phyloP scores from a whole-genome alignment of 805 yeast species.

The Zygosaccharomyces lentus region DNA sequence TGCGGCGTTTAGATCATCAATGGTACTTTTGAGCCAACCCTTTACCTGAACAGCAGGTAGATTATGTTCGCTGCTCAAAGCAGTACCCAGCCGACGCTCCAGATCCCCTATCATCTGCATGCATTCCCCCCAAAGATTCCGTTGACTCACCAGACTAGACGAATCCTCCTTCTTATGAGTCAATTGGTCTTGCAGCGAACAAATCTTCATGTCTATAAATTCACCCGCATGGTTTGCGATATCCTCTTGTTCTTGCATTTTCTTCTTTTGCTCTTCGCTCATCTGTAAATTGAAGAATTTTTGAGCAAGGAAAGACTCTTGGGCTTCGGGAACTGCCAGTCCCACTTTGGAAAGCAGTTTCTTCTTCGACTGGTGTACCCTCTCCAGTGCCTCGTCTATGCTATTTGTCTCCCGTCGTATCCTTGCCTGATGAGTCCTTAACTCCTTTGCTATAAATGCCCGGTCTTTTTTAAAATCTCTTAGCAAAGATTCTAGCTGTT shows the following conservation, averaged over 20 bases:
- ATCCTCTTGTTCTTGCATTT: slow-evolving; percentile 14
- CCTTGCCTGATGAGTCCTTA: slow-evolving; percentile 13
- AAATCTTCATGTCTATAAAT: slow-evolving; percentile 25
- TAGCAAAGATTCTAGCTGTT: slow-evolving; percentile 20
- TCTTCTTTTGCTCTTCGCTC: slow-evolving; percentile 8
- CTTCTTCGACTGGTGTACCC: slow-evolving; percentile 12
- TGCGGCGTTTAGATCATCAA: slow-evolving; percentile 5
- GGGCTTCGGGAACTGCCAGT: slow-evolving; percentile 10
- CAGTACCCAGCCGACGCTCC: slow-evolving; percentile 20
- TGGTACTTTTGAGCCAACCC: slow-evolving; percentile 11
- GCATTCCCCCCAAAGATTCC: slow-evolving; percentile 26
- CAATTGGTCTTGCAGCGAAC: slow-evolving; percentile 22
- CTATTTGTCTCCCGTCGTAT: slow-evolving; percentile 14
- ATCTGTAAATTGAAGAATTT: slow-evolving; percentile 14
- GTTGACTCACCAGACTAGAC: slow-evolving; percentile 13
- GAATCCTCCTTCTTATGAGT: slow-evolving; percentile 24
- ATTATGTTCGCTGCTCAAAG: slow-evolving; percentile 4
- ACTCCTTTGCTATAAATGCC: slow-evolving; percentile 24
- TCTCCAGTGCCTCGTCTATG: slow-evolving; percentile 15
- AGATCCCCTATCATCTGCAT: slow-evolving; percentile 16
- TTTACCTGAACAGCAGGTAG: slow-evolving; percentile 2
- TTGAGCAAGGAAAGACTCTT: slow-evolving; percentile 8
- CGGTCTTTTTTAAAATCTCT: slow-evolving; percentile 24
- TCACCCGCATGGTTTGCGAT: slow-evolving; percentile 21
- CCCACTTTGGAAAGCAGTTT: slow-evolving; percentile 20